Evolutionary conservation across 352 stramenopile genomes (phyloP), one percentile per base, ranked within the genome.

Genomic region (Phytophthora megakarya): DNA sequence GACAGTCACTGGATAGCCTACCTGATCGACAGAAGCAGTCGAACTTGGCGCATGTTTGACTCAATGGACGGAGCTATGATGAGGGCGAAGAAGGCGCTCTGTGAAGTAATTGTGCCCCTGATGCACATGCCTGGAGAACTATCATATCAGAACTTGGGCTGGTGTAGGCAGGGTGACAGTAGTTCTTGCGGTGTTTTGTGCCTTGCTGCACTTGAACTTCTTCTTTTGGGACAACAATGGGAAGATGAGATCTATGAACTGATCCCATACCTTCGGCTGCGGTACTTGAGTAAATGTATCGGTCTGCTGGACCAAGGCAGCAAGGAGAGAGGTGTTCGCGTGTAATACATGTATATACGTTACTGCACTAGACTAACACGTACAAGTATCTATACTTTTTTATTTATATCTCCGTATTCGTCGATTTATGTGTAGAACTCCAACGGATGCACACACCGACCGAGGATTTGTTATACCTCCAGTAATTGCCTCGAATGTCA

Each of bases 181-280:
- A 44, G 22, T 55, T 55, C 32, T 1, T 55, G 47, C 26, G 48
- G 33, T 23, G 13, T 56, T 22, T 26, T 44, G 1, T 46, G 48
- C 11, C 48, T 56, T 12, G 48, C 10, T 11, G 35, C 46, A 13
- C 33, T 56, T 19, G 48, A 56, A 38, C 48, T 56, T 23, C 21
- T 47, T 11, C 19, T 47, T n/a, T 3, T 11, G 11, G 40, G 22
- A 3, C 30, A 47, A 10, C 1, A 2, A 18, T 47, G 40, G 40
- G 19, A 5, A 19, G 40, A 47, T 18, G 40, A 47, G 22, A 2
- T 47, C 11, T 32, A 47, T 12, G 3, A 19, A 3, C 40, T 47
- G 2, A 47, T 47, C 8, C 40, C 40, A 32, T 47, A 32, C 7
- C 8, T 47, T 6, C 21, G 40, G 5, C 40, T 47, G 3, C 21